Percentiles rank a stretch among this genome's conserved stretches.
phyloP scores from a whole-genome alignment of 176 grass and related monocot species.

The Raddia distichophylla region DNA sequence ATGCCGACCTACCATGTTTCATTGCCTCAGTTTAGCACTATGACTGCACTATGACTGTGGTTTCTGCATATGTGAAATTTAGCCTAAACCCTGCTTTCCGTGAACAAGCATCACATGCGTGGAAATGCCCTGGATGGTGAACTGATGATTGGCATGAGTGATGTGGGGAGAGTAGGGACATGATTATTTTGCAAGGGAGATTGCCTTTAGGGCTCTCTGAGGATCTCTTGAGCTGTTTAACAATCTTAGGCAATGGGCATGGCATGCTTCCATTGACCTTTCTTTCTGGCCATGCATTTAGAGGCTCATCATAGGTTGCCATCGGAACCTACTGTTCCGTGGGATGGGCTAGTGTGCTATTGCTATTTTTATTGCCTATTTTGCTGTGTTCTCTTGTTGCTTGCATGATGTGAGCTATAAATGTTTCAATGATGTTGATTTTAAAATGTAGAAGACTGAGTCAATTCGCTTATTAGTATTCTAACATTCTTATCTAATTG shows the following conservation, averaged over 20 bases:
- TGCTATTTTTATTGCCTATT: background rate
- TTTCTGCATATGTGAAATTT: background rate
- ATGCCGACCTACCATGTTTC: background rate
- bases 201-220: background rate
- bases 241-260: background rate
- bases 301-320: background rate
- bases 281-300: constrained; percentile 13
- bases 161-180: background rate
- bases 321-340: background rate
- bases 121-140: background rate
- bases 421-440: background rate
- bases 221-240: background rate
- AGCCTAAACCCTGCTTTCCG: background rate
- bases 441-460: background rate
- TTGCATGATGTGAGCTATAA: background rate
- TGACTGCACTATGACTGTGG: background rate
- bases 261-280: background rate
- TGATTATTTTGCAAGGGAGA: background rate
- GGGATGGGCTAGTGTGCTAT: background rate
- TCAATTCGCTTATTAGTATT: background rate
- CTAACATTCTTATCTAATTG: background rate
- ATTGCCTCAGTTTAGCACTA: background rate
- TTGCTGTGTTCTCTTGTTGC: background rate
- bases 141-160: background rate
- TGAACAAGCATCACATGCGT: background rate